A percentile compares a stretch with the other conserved stretches of the same genome.
Evolutionary conservation across 208 protist species (phyloP).

Genomic region (Leishmania tarentolae): DNA sequence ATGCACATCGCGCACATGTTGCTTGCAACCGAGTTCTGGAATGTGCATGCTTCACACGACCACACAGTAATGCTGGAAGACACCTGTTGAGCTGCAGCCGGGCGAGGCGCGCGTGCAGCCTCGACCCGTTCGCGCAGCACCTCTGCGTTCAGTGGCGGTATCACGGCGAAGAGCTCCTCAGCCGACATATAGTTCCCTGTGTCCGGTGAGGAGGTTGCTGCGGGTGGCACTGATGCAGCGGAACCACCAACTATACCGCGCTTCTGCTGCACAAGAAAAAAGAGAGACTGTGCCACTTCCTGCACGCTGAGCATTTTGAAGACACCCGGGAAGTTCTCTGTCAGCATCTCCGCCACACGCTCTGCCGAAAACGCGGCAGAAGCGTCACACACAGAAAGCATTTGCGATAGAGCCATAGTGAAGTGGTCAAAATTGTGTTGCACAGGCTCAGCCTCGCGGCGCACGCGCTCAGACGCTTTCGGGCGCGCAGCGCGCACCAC

Average conservation of each 20-base stretch:
- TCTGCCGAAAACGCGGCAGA: slow-evolving; percentile 13
- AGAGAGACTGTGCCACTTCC: slow-evolving; percentile 41
- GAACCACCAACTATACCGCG: neutral
- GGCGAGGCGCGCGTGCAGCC: neutral
- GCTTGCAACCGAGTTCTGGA: slow-evolving; percentile 36
- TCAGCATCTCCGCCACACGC: slow-evolving; percentile 30
- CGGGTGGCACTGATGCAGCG: neutral
- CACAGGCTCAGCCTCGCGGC: slow-evolving; percentile 29
- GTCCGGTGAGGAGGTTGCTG: neutral
- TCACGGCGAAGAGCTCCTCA: slow-evolving; percentile 26
- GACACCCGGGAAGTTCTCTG: slow-evolving; percentile 28
- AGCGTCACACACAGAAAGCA: slow-evolving; percentile 10
- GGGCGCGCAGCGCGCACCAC: slow-evolving; percentile 25
- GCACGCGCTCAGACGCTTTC: slow-evolving; percentile 17
- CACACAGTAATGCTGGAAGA: slow-evolving; percentile 22
- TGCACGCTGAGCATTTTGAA: slow-evolving; percentile 35
- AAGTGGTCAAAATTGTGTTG: slow-evolving; percentile 40
- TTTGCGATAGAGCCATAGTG: slow-evolving; percentile 25
- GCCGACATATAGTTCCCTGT: slow-evolving; percentile 9
- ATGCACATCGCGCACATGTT: slow-evolving; percentile 45
- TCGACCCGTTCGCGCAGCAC: slow-evolving; percentile 24
- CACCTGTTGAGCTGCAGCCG: neutral
- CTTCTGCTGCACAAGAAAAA: slow-evolving; percentile 26
- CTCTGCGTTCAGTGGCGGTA: slow-evolving; percentile 27
- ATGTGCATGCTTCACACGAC: slow-evolving; percentile 57